These are phyloP conservation scores for Pseudoscleropodium purum DNA, from an alignment of 225 moss, liverwort and hornwort species.

Conservation along the genomic window DNA sequence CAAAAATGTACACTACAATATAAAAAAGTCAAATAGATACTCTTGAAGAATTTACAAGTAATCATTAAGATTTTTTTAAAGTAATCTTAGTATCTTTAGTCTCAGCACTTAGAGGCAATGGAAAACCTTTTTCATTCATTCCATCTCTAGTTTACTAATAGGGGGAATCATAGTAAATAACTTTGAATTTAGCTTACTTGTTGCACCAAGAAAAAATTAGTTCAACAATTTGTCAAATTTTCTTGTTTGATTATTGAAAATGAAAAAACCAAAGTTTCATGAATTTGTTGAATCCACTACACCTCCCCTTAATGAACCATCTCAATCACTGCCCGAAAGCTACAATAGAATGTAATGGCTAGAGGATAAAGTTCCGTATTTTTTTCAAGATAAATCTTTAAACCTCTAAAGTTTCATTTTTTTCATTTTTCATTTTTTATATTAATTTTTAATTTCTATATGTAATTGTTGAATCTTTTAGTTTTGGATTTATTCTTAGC, in stretches of 20 bases:
- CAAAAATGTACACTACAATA: too few species aligned
- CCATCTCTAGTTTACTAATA: background rate
- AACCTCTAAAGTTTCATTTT: background rate
- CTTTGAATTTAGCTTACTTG: too few species aligned
- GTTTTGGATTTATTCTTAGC: too few species aligned
- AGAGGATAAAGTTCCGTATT: background rate
- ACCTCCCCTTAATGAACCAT: rapidly evolving
- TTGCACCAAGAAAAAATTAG: too few species aligned
- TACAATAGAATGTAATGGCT: background rate
- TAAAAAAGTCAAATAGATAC: too few species aligned
- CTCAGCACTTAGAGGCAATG: background rate
- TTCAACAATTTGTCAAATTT: rapidly evolving
- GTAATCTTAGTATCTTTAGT: background rate
- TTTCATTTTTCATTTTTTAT: too few species aligned
- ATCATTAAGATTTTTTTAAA: background rate
- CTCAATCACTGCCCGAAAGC: too few species aligned
- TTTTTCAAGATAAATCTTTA: background rate
- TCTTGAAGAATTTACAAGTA: background rate
- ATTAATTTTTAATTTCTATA: too few species aligned
- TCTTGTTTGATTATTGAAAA: background rate
- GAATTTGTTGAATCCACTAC: rapidly evolving
- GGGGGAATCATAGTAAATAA: too few species aligned
- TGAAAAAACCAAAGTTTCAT: background rate
- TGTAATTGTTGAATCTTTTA: too few species aligned
- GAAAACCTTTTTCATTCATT: background rate